Base-by-base conservation (phyloP, 2,329 filamentous ascomycete genomes). In the Aspergillus japonicus region DNA sequence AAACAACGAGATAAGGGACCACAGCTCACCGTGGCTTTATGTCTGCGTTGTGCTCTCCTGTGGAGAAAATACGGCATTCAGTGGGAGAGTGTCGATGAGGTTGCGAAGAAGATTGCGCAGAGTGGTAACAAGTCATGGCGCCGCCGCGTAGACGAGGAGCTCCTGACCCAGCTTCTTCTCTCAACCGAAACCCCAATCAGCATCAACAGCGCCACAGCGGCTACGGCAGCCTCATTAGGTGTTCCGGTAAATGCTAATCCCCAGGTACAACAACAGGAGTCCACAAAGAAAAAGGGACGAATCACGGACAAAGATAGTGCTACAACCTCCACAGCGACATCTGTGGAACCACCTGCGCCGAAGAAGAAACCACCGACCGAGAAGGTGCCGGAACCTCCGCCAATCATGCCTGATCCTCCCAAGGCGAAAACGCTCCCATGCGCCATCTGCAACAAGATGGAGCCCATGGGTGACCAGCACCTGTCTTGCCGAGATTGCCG, bases 21-120 rank as follows among this genome's bases (percentile, higher is more conserved):
- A 16, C 87, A 89, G 67, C 87, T 89, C 39, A 85, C 96, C 19
- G 84, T 93, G 52, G 93, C 94, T 3, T 83, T 99, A 4, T 99
- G 95, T 73, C 85, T 92, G 59, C 87, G 94, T 61, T 99, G 95
- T 71, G 93, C 93, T 26, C 88, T 95, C 69, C 81, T 99, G 8
- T 99, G 95, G 95, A 89, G 95, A 53, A 91, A 94, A 65, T 99
- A 99, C 75, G 94, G 89, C 16, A 92, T 99, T 62, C 91, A 96
- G 66, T 99, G 92, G 87, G 95, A 98, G 75, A 91, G 96, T 66
- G 85, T 92, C 14, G 95, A 98, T 47, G 94, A 98, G 69, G 85
- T 96, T 42, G 86, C 89, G 44, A 96, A 93, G 79, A 96, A 96
- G 78, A 87, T 96, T 47, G 86, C 88, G 1, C 87, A 89, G 64